A percentile compares a stretch with the other conserved stretches of the same genome.
Conservation (phyloP, 1,139 yeast genomes). For the Magnusiomyces ingens region DNA sequence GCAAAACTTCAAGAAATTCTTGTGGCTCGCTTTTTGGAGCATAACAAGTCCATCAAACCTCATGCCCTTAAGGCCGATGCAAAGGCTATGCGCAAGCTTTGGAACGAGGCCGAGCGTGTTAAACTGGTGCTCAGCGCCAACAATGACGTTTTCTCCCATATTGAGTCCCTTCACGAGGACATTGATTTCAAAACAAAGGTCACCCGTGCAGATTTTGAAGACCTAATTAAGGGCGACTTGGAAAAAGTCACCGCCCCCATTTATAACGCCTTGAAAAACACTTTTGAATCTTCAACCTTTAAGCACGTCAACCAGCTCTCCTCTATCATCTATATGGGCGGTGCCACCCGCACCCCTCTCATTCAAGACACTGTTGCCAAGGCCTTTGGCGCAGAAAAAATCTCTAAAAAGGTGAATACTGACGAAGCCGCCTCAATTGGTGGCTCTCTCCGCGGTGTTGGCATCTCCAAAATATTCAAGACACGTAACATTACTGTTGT, state of each 20-base stretch:
- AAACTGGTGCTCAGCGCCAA: slow-evolving; percentile 84
- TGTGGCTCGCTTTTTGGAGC: slow-evolving; percentile 46
- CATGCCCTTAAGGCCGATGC: slow-evolving; percentile 41
- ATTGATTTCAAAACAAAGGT: slow-evolving; percentile 61
- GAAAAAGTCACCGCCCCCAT: slow-evolving; percentile 51
- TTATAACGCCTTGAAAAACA: slow-evolving; percentile 40
- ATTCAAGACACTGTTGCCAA: slow-evolving; percentile 54
- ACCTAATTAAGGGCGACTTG: slow-evolving; percentile 39
- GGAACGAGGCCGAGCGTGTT: slow-evolving; percentile 82
- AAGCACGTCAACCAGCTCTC: slow-evolving; percentile 19
- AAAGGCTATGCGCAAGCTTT: slow-evolving; percentile 59
- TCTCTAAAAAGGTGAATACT: slow-evolving; percentile 88
- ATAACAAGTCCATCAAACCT: slow-evolving; percentile 17
- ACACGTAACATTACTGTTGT: slow-evolving; percentile 54
- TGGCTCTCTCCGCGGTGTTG: slow-evolving; percentile 74
- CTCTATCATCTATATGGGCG: slow-evolving; percentile 72
- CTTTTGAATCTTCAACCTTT: slow-evolving; percentile 19
- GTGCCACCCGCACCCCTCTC: slow-evolving; percentile 85
- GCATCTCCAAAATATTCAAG: slow-evolving; percentile 52
- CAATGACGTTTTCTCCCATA: slow-evolving; percentile 60
- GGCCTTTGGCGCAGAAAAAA: slow-evolving; percentile 28
- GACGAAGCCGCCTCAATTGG: slow-evolving; percentile 95
- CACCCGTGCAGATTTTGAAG: slow-evolving; percentile 77
- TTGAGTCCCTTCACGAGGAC: slow-evolving; percentile 59
- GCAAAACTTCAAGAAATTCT: slow-evolving; percentile 55